Percentiles rank a stretch among this genome's conserved stretches.
Conservation (phyloP, 768 basidiomycete species). For the Candolleomyces efflorescens region DNA sequence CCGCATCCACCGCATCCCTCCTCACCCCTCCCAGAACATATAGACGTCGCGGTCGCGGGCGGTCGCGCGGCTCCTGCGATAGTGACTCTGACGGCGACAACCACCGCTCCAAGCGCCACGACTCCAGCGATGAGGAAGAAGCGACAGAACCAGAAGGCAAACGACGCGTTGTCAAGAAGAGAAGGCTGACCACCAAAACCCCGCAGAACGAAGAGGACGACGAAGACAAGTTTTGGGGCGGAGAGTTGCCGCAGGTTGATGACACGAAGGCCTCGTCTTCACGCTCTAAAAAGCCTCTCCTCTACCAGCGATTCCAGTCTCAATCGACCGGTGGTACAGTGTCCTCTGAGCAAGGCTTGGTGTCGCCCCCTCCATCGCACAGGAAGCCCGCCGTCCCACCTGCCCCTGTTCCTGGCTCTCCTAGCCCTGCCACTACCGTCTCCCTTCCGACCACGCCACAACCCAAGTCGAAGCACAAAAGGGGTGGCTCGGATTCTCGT, state of each 20-base stretch:
- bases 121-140: slow-evolving; percentile 33
- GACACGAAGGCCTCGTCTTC: slow-evolving; percentile 6
- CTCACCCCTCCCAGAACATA: slow-evolving; percentile 64
- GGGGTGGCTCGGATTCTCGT: slow-evolving; percentile 18
- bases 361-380: slow-evolving; percentile 67
- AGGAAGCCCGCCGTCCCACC: slow-evolving; percentile 26
- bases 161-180: slow-evolving; percentile 31
- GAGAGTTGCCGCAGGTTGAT: slow-evolving; percentile 12
- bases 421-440: slow-evolving; percentile 7
- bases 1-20: slow-evolving; percentile 60
- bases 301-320: slow-evolving; percentile 30
- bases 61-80: slow-evolving; percentile 38
- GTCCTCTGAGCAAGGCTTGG: slow-evolving; percentile 33
- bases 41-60: slow-evolving; percentile 42
- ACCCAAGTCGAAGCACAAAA: slow-evolving; percentile 32
- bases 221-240: slow-evolving; percentile 44
- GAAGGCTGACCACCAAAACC: slow-evolving; percentile 23
- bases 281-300: slow-evolving; percentile 22
- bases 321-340: slow-evolving; percentile 13
- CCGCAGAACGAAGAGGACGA: slow-evolving; percentile 38
- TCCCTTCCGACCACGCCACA: slow-evolving; percentile 31
- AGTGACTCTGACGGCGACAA: slow-evolving; percentile 37
- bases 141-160: slow-evolving; percentile 15
- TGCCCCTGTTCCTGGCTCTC: background rate
- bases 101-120: slow-evolving; percentile 19